Evolutionary conservation across 2,329 filamentous ascomycete species (phyloP), one percentile per base, ranked within the genome.

Genomic region (Diaporthe sp.): DNA sequence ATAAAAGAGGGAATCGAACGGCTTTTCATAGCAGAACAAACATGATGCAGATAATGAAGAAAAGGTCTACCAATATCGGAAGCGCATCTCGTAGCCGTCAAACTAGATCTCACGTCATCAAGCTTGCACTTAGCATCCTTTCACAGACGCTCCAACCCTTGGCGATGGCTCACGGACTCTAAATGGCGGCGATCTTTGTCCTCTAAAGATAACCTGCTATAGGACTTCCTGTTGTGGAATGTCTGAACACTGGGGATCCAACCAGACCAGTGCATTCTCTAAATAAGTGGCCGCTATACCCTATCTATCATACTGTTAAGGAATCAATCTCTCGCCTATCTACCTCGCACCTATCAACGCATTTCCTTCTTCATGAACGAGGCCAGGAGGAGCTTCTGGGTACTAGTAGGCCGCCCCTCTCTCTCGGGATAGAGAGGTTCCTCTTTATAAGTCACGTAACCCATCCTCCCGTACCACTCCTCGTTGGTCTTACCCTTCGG

Each of bases 381-480:
- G 5, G 32, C 66, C 37, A 55, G 10, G 4, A 70, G 66, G 19
- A 56, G 25, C 35, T 30, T 37, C 22, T n/a, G n/a, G n/a, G n/a
- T n/a, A n/a, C 50, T 51, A 5, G 17, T 22, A 55, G n/a, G 3
- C n/a, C 19, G 35, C 19, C 25, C 12, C 50, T 44, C 51, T 5
- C 3, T 9, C 19, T 30, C 66, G 6, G 66, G 17, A 59, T 73
- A 73, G 8, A 35, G 7, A 19, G 65, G 70, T 50, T 59, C 44
- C 37, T 75, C 75, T 47, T 75, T 72, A 50, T 74, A 76, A 22
- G 73, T 76, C 19, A 75, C 73, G 25, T 75, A 76, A 0, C 75
- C 75, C 75, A 76, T 75, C 39, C 75, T 56, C 25, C 8, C 22
- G n/a, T 76, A 76, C 75, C 75, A 76, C 13, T 71, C 71, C 65